Evolutionary conservation across 1,139 yeast genomes (phyloP).

Genomic region (Kurtzmaniella quercitrusa): DNA sequence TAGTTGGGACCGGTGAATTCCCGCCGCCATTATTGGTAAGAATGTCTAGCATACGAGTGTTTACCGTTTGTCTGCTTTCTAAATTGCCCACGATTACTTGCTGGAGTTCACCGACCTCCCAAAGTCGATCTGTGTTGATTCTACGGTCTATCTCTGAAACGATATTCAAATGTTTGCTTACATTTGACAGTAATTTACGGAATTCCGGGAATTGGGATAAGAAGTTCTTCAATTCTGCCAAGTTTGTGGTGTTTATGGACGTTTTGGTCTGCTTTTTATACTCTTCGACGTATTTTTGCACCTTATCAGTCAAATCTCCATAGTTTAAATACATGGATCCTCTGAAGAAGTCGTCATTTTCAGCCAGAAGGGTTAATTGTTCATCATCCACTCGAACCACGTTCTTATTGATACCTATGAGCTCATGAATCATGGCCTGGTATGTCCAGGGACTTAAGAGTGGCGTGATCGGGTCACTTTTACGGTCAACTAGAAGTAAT

Average conservation of each 20-base stretch:
- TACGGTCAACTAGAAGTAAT: conserved; percentile 75
- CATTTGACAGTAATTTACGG: conserved; percentile 79
- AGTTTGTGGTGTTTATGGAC: conserved; percentile 59
- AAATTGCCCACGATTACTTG: conserved; percentile 73
- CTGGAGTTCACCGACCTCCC: conserved; percentile 88
- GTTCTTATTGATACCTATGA: conserved; percentile 76
- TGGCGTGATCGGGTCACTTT: conserved; percentile 91
- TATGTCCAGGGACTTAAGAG: conserved; percentile 94
- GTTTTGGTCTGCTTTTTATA: conserved; percentile 77
- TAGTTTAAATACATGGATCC: conserved; percentile 85
- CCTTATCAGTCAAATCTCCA: conserved; percentile 89
- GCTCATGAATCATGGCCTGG: conserved; percentile 95
- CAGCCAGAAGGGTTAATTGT: conserved; percentile 28
- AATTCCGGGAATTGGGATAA: conserved; percentile 93
- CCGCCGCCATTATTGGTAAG: not conserved
- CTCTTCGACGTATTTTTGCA: conserved; percentile 78
- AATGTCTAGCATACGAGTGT: conserved; percentile 21
- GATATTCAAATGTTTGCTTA: conserved; percentile 88
- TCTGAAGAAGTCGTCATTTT: conserved; percentile 68
- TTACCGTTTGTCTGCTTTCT: conserved; percentile 29
- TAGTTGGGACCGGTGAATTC: conserved; percentile 18
- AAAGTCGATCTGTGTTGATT: conserved; percentile 54
- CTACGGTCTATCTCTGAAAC: conserved; percentile 81
- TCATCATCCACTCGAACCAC: conserved; percentile 56
- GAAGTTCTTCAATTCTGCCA: conserved; percentile 84